Conservation (phyloP, 371 early-diverging fungal genomes). For the Capillidium heterosporum region DNA sequence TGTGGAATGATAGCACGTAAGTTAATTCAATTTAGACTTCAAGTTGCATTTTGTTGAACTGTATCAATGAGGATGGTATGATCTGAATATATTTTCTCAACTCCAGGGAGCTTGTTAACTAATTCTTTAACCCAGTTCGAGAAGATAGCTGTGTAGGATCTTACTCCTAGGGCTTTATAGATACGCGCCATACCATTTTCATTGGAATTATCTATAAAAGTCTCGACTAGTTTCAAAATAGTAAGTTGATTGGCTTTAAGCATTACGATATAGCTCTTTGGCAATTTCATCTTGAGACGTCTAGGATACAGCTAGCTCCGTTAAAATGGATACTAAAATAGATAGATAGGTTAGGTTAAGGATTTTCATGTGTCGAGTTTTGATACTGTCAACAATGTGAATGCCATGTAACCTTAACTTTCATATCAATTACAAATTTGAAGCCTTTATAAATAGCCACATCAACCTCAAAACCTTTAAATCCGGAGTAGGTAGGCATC, state of each 20-base stretch:
- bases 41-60: neutral
- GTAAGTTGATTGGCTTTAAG: constrained; percentile 32
- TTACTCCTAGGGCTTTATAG: constrained; percentile 41
- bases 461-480: too few species aligned
- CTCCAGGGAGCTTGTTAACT: constrained; percentile 13
- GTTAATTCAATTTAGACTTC: neutral
- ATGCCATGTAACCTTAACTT: too few species aligned
- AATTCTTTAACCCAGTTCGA: constrained; percentile 39
- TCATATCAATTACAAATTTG: too few species aligned
- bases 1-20: neutral
- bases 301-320: neutral
- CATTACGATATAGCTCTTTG: constrained; percentile 62
- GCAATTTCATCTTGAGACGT: constrained; percentile 22
- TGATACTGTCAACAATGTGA: too few species aligned
- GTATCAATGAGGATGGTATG: constrained; percentile 15
- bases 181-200: constrained; percentile 33
- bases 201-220: neutral
- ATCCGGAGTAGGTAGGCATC: too few species aligned
- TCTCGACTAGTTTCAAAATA: neutral
- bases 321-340: neutral
- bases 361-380: too few species aligned
- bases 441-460: too few species aligned
- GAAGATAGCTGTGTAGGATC: constrained; percentile 63
- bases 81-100: constrained; percentile 32
- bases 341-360: too few species aligned